A percentile compares a stretch with the other conserved stretches of the same genome.
Conservation (phyloP, 805 yeast species). For the Teunomyces stri region DNA sequence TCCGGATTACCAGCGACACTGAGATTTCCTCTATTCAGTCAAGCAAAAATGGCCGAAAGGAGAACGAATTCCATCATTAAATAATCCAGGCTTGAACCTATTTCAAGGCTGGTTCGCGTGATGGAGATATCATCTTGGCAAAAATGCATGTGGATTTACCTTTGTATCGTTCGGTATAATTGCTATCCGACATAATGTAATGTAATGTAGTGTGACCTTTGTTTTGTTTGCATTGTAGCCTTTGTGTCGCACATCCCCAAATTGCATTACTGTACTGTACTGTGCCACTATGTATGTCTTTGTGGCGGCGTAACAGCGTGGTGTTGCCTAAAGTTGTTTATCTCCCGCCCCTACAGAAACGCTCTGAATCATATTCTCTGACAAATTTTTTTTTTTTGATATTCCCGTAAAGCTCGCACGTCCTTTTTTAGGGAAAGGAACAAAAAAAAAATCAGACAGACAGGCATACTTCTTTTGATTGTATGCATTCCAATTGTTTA, state of each 20-base stretch:
- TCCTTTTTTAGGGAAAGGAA: too few relatives aligned
- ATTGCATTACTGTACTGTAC: too few relatives aligned
- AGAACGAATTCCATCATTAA: constrained; percentile 32
- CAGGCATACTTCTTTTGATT: background rate
- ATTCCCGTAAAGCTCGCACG: too few relatives aligned
- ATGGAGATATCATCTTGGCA: constrained; percentile 29
- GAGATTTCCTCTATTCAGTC: constrained; percentile 36
- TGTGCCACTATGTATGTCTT: background rate
- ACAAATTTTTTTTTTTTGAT: background rate
- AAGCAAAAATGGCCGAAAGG: constrained; percentile 52
- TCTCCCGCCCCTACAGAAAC: background rate
- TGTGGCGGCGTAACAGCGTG: background rate
- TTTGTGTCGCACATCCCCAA: background rate
- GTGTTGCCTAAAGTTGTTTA: background rate
- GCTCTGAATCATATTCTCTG: background rate
- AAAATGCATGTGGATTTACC: background rate
- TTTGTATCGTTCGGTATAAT: background rate
- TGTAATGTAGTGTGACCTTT: background rate
- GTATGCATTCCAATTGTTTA: background rate
- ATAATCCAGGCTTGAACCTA: constrained; percentile 29
- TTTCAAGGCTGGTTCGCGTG: constrained; percentile 41
- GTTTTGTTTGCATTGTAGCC: background rate
- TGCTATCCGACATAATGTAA: background rate
- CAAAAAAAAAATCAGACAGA: too few relatives aligned
- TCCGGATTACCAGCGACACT: constrained; percentile 50